Base-by-base conservation (phyloP, 192 early-diverging fungal genomes). In the Entophlyctis luteolus region DNA sequence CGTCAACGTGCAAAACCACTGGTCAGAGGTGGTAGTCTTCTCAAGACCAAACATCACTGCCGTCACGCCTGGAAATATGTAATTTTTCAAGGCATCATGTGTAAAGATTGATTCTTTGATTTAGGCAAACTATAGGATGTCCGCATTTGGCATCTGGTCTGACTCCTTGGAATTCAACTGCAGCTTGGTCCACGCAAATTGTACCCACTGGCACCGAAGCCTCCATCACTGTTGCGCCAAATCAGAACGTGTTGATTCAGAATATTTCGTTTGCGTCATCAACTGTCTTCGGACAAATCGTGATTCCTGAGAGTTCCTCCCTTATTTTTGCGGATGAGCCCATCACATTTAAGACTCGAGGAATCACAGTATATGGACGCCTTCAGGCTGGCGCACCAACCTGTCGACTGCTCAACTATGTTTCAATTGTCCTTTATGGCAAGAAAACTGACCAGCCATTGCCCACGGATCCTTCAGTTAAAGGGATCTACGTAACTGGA, bases 1-100 rank as follows among this genome's bases (percentile, higher is more conserved):
- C n/a, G n/a, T n/a, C n/a, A n/a, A n/a, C n/a, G n/a, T 67, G n/a
- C 54, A 55, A 48, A 67, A 53, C 33, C 70, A 72, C 39, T 72
- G 70, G 70, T 69, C 65, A 4, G 67, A 72, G 46, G 71, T 22
- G 0, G 70, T 72, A 12, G 59, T 55, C 29, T 42, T 72, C 35
- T 38, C 70, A 12, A 33, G 70, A 25, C 70, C 70, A 16, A 25
- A 70, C 25, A 37, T 49, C 3, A 34, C 71, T 5, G 55, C 49
- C 10, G 35, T 72, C 22, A 37, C 12, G 23, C 16, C 42, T 31
- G 65, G 39, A 27, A 68, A 72, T 54, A 36, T 12, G 55, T 57
- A 33, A 12, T 29, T 34, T 2, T 27, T 20, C 3, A 35, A 35
- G 6, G 16, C 25, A 16, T 22, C 31, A n/a, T 14, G n/a, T 8